Evolutionary conservation across 2,329 filamentous ascomycete genomes (phyloP).

Genomic region (Fusarium sp.): DNA sequence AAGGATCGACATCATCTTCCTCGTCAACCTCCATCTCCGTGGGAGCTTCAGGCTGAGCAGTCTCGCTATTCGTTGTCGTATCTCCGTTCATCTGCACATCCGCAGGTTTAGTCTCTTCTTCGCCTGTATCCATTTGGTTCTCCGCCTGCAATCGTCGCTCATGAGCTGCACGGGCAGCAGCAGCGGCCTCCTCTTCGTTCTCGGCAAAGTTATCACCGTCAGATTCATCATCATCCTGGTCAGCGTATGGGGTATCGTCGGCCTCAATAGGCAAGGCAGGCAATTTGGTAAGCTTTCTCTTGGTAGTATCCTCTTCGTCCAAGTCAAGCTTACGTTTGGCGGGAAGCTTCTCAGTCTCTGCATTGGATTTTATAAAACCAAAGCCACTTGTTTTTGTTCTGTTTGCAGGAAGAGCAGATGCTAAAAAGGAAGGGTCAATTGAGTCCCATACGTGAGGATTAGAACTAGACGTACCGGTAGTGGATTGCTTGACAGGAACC

Average conservation of each 20-base stretch:
- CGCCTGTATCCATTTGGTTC: conserved; percentile 59
- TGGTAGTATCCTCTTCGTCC: conserved; percentile 86
- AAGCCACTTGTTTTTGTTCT: conserved; percentile 84
- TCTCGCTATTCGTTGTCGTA: conserved; percentile 39
- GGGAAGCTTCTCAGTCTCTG: conserved; percentile 73
- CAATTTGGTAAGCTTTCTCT: conserved; percentile 91
- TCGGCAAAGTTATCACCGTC: conserved; percentile 81
- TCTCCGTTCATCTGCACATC: conserved; percentile 48
- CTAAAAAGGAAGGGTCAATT: conserved; percentile 48
- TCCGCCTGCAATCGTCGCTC: conserved; percentile 76
- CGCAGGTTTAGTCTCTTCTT: conserved; percentile 42
- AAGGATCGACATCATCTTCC: conserved; percentile 81
- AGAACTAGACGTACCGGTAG: conserved; percentile 50
- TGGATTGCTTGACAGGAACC: conserved; percentile 48
- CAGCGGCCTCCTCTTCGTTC: conserved; percentile 88
- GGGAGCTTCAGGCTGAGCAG: conserved; percentile 35
- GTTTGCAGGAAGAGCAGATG: conserved; percentile 71
- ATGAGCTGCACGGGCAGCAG: conserved; percentile 84
- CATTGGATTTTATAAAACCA: conserved; percentile 76
- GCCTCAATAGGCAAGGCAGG: conserved; percentile 78
- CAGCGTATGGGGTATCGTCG: conserved; percentile 69
- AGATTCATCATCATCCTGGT: conserved; percentile 76
- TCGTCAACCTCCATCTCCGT: conserved; percentile 69
- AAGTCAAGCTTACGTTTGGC: conserved; percentile 83
- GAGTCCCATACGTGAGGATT: not conserved